Percentiles rank a stretch among this genome's conserved stretches.
Conservation (phyloP, 164 flowering plant genomes). For the Amborella trichopoda region DNA sequence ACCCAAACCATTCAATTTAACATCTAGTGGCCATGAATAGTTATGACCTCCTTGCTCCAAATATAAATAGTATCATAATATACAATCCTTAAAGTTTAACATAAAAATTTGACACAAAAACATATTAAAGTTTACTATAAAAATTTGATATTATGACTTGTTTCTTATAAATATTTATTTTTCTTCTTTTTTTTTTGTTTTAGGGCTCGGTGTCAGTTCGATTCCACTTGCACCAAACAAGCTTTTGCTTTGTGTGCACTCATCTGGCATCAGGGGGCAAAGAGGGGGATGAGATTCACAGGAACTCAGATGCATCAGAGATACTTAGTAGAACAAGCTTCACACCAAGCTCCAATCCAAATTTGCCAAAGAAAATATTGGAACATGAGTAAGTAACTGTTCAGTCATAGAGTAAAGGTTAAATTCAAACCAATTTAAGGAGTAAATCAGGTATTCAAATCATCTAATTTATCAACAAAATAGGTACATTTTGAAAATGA, state of each 20-base stretch:
- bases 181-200: neutral
- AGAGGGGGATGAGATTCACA: slow-evolving; percentile 38
- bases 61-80: too few species aligned
- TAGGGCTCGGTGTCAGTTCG: slow-evolving; percentile 76
- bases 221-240: slow-evolving; percentile 47
- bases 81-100: neutral
- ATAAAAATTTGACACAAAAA: neutral
- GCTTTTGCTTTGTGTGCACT: slow-evolving; percentile 74
- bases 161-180: neutral
- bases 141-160: too few species aligned
- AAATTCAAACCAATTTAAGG: too few species aligned
- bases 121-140: too few species aligned
- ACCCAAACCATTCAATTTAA: too few species aligned
- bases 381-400: slow-evolving; percentile 59
- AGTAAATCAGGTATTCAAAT: too few species aligned
- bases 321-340: slow-evolving; percentile 47
- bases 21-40: too few species aligned
- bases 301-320: slow-evolving; percentile 44
- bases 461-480: too few species aligned
- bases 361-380: slow-evolving; percentile 44
- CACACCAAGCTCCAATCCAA: slow-evolving; percentile 33
- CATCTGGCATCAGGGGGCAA: slow-evolving; percentile 71
- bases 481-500: too few species aligned
- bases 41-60: too few species aligned
- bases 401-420: too few species aligned